Base-by-base conservation (phyloP, 768 basidiomycete species). In the Amanita molliuscula region DNA sequence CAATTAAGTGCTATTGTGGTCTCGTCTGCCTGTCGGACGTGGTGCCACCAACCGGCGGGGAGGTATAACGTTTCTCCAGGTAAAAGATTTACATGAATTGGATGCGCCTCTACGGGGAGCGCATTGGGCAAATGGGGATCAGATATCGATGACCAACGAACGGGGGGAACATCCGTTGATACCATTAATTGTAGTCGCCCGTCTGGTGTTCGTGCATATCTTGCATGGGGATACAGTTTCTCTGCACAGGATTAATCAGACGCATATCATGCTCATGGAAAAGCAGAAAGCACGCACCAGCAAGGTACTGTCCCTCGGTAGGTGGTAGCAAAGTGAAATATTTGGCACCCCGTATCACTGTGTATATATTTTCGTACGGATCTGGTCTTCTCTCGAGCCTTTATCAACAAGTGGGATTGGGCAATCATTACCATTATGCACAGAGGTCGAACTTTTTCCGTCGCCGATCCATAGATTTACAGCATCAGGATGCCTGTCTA, bases 41-140 rank as follows among this genome's bases (percentile, higher is more conserved):
- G 77, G 61, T 95, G 93, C 84, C 86, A 95, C 94, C 94, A 96
- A 0, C 89, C 84, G 4, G 84, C 77, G n/a, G 94, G 94, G 16
- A 96, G 77, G 64, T 91, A 95, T 16, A 96, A 66, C 0, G 84
- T 81, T 55, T 94, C 85, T 3, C 93, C 92, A 5, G 78, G 76
- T 3, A 67, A 54, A 6, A 96, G 60, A 1, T 77, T 78, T 21
- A 94, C 73, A 10, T 72, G 67, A 29, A 93, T 74, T 1, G 91
- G 84, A 44, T 77, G 75, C 0, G 84, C 75, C 21, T 74, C 74
- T 1, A 66, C 56, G 4, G 79, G 73, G 37, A 84, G 65, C 13
- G 64, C 62, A 7, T 62, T 68, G 16, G 72, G 69, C 37, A 64
- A 58, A 51, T 73, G 67, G 6, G 85, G 88, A 54, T 88, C 72